A percentile compares a stretch with the other conserved stretches of the same genome.
phyloP scores from a whole-genome alignment of 2,329 filamentous ascomycete species.

The Pezicula radicicola region DNA sequence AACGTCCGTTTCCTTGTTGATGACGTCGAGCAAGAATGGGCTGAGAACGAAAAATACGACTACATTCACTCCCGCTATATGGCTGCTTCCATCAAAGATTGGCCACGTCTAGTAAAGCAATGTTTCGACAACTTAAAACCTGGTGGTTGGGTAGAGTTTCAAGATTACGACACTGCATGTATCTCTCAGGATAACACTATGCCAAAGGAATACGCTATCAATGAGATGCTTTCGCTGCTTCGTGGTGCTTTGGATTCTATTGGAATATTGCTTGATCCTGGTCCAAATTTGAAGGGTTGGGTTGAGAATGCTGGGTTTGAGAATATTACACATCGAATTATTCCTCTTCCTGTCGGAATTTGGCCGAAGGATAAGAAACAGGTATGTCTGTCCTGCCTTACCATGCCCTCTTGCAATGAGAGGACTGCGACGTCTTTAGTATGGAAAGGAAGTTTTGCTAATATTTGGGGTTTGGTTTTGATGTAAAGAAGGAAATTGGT shows the following conservation, averaged over 20 bases:
- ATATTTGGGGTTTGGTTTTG: neutral
- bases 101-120: conserved; percentile 1
- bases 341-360: conserved; percentile 12
- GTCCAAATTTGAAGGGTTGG: conserved; percentile 18
- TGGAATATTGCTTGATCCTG: conserved; percentile 15
- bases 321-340: conserved; percentile 13
- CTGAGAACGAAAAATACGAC: conserved; percentile 19
- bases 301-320: conserved; percentile 21
- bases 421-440: too few relatives aligned
- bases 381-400: neutral
- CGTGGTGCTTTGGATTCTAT: conserved; percentile 33
- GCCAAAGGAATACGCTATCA: neutral
- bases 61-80: conserved; percentile 11
- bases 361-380: conserved; percentile 7
- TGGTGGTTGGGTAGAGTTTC: conserved; percentile 7
- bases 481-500: conserved; percentile 2
- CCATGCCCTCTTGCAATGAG: neutral
- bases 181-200: conserved; percentile 6
- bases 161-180: conserved; percentile 1
- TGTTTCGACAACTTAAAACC: conserved; percentile 1
- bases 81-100: conserved; percentile 3
- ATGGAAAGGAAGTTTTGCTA: too few relatives aligned
- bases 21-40: conserved; percentile 27
- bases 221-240: conserved; percentile 18
- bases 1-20: conserved; percentile 24